Evolutionary conservation across 1,284 basidiomycete genomes (phyloP), one percentile per base, ranked within the genome.

Genomic region (Pseudozyma tsukubaensis): DNA sequence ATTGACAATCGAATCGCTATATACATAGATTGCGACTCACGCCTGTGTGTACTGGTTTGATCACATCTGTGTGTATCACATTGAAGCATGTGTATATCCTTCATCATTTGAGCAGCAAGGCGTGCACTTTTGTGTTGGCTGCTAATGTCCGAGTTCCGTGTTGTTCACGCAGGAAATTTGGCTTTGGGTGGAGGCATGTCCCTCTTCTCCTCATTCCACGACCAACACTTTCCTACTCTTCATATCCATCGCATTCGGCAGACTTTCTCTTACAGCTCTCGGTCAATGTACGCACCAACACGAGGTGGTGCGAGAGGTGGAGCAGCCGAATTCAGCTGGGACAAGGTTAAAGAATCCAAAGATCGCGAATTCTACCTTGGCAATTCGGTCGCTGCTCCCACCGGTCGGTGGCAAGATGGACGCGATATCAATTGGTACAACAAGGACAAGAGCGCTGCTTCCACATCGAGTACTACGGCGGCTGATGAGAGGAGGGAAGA

Each of bases 351-450:
- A 35, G 50, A 69, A 29, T 81, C 83, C 63, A 79, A 84, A 66
- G 69, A 83, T 36, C 79, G 82, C 47, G 83, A 84, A 36, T 76
- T 80, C 60, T 84, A 84, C 55, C 72, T 84, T 11, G 83, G 83
- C 54, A 77, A 83, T 58, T 80, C 80, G 19, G 73, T 84, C 39
- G 72, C 73, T n/a, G 83, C 82, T 12, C 78, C 83, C 13, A 79
- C 76, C 4, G 83, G 83, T 2, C 73, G 83, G 11, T 84, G 83
- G 83, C 80, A 80, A 43, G 74, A 80, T 39, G 80, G 80, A 16
- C 61, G 76, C 16, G 83, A 84, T 59, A 81, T 84, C 55, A 77
- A 75, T 34, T 84, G 83, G 83, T 84, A 83, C 69, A 83, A 79
- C 72, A 81, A 79, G 40, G 79, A 80, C 44, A 62, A 58, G 34